Conservation (phyloP, 2,329 filamentous ascomycete genomes). For the Colletotrichum tropicale region DNA sequence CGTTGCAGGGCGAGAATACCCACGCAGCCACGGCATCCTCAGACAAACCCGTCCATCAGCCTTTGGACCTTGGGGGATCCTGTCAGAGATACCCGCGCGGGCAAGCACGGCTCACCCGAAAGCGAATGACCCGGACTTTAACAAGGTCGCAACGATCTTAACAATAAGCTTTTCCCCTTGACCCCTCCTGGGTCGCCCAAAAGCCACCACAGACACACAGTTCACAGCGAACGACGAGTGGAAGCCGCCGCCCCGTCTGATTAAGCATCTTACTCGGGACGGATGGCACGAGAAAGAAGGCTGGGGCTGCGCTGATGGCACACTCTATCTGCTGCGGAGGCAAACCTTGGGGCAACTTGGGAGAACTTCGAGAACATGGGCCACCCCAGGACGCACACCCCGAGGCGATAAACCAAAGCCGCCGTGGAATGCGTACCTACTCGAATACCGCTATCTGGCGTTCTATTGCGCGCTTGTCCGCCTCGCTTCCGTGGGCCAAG, state of each 20-base stretch:
- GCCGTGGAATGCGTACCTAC: neutral
- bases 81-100: neutral
- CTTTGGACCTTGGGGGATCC: neutral
- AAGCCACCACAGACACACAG: neutral
- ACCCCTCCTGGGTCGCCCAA: neutral
- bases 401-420: neutral
- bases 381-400: neutral
- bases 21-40: neutral
- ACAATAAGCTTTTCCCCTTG: neutral
- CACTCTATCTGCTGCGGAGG: neutral
- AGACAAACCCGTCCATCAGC: neutral
- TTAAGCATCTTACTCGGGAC: constrained; percentile 12
- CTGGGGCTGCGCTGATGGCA: neutral
- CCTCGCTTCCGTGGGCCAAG: neutral
- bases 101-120: neutral
- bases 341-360: neutral
- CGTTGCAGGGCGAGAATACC: neutral
- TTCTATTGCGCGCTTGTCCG: neutral
- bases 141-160: neutral
- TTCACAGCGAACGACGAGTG: neutral
- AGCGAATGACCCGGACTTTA: neutral
- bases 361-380: neutral
- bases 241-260: neutral
- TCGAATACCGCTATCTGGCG: neutral
- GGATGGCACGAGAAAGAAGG: neutral